These are phyloP conservation scores for Chamaecyparis obtusa DNA, from an alignment of 75 land plant genomes.

Conservation along the genomic window DNA sequence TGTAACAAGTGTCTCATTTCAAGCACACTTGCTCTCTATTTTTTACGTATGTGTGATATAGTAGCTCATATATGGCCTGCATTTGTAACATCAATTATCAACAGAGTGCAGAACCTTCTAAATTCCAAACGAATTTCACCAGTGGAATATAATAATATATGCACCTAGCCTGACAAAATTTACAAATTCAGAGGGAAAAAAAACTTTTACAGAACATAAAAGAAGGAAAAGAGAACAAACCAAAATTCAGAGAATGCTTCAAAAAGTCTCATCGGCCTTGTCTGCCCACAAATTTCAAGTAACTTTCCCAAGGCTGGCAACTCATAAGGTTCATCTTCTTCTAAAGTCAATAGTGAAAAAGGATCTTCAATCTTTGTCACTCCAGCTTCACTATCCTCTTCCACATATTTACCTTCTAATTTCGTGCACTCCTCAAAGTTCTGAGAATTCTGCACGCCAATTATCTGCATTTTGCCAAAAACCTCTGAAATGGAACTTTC, in stretches of 20 bases:
- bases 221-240: conserved; percentile 25
- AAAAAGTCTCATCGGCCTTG: conserved; percentile 37
- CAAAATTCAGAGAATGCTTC: conserved; percentile 70
- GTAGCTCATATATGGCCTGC: neutral
- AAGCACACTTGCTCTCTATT: neutral
- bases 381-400: conserved; percentile 17
- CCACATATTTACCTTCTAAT: neutral
- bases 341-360: conserved; percentile 14
- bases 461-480: conserved; percentile 6
- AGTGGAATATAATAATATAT: neutral
- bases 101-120: neutral
- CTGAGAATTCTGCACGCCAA: neutral
- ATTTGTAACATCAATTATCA: neutral
- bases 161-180: neutral
- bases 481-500: neutral
- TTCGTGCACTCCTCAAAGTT: neutral
- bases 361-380: conserved; percentile 28
- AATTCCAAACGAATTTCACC: neutral
- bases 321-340: conserved; percentile 16
- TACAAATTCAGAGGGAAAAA: neutral
- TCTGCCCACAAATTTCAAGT: conserved; percentile 64
- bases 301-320: conserved; percentile 47
- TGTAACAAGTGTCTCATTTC: neutral
- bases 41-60: no score
- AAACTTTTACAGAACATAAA: neutral